Conservation (phyloP, 2,329 filamentous ascomycete genomes). For the Aureobasidium melanogenum region DNA sequence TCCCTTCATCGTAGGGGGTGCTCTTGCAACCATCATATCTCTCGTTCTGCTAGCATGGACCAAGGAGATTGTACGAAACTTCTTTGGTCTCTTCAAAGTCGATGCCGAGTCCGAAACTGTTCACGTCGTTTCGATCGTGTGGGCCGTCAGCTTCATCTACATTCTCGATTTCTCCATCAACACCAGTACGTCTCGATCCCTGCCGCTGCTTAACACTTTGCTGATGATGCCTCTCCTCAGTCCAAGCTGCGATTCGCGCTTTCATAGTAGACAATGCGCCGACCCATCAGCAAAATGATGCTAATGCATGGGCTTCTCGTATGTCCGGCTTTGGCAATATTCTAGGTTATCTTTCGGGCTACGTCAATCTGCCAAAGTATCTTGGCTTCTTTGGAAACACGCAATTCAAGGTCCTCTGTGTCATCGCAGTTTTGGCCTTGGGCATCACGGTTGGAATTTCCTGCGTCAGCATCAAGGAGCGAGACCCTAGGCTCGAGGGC, state of each 20-base stretch:
- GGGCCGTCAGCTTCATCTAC: constrained; percentile 81
- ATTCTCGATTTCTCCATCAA: constrained; percentile 92
- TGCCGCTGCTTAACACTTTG: not conserved
- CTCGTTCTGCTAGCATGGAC: constrained; percentile 44
- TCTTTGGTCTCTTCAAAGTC: constrained; percentile 61
- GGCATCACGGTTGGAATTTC: constrained; percentile 62
- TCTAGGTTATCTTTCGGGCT: constrained; percentile 79
- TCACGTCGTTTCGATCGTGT: constrained; percentile 58
- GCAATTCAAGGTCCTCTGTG: constrained; percentile 89
- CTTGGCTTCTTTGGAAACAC: constrained; percentile 75
- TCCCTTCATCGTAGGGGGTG: constrained; percentile 45
- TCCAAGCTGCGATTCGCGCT: constrained; percentile 83
- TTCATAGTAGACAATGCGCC: constrained; percentile 93
- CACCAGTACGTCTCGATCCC: constrained; percentile 50
- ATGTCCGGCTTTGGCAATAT: constrained; percentile 85
- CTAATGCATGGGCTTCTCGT: constrained; percentile 89
- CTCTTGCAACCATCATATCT: constrained; percentile 40
- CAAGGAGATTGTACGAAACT: constrained; percentile 49
- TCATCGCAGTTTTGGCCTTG: constrained; percentile 70
- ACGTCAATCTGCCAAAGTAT: constrained; percentile 64
- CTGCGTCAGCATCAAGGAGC: constrained; percentile 60
- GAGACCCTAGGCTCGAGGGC: constrained; percentile 68
- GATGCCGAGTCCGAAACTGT: constrained; percentile 56
- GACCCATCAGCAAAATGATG: constrained; percentile 83
- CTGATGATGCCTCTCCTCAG: constrained; percentile 29